Percentiles rank a stretch among this genome's conserved stretches.
Evolutionary conservation across 257 asterid species (phyloP).

Genomic region (Nicotiana paniculata): DNA sequence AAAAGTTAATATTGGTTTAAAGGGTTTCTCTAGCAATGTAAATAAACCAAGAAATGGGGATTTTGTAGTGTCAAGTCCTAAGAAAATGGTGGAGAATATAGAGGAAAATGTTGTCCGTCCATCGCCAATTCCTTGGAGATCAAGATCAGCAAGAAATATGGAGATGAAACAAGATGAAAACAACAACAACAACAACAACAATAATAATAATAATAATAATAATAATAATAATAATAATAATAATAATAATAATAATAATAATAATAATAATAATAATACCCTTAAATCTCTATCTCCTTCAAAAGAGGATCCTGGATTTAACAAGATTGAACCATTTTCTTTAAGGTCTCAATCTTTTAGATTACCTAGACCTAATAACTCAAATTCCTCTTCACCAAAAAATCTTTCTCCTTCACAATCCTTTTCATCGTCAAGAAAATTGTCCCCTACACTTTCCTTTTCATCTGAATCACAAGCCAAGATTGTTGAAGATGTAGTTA

Average conservation of each 20-base stretch:
- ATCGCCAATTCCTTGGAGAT: slow-evolving; percentile 90
- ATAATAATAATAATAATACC: not conserved
- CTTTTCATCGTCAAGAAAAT: slow-evolving; percentile 16
- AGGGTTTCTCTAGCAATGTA: slow-evolving; percentile 13
- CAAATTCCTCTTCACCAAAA: slow-evolving; percentile 22
- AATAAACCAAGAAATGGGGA: slow-evolving; percentile 16
- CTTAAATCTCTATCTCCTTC: slow-evolving; percentile 4
- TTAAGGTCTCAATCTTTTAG: slow-evolving; percentile 23
- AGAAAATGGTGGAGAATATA: slow-evolving; percentile 22
- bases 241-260: not conserved
- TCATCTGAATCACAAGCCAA: slow-evolving; percentile 39
- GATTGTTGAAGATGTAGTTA: slow-evolving; percentile 28
- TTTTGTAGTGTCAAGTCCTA: slow-evolving; percentile 14
- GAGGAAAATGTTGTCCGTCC: slow-evolving; percentile 52
- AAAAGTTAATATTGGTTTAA: slow-evolving; percentile 2
- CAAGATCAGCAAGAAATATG: slow-evolving; percentile 66
- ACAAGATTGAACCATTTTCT: slow-evolving; percentile 26
- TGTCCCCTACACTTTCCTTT: slow-evolving; percentile 22
- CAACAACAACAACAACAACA: not conserved
- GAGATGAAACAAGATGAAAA: slow-evolving; percentile 27
- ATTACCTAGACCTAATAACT: slow-evolving; percentile 13
- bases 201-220: not conserved
- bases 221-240: slow-evolving; percentile 1
- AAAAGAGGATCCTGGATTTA: slow-evolving; percentile 26
- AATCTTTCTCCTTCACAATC: slow-evolving; percentile 29